Percentiles rank a stretch among this genome's conserved stretches.
Conservation (phyloP, 441 rosid genomes). For the Hura crepitans region DNA sequence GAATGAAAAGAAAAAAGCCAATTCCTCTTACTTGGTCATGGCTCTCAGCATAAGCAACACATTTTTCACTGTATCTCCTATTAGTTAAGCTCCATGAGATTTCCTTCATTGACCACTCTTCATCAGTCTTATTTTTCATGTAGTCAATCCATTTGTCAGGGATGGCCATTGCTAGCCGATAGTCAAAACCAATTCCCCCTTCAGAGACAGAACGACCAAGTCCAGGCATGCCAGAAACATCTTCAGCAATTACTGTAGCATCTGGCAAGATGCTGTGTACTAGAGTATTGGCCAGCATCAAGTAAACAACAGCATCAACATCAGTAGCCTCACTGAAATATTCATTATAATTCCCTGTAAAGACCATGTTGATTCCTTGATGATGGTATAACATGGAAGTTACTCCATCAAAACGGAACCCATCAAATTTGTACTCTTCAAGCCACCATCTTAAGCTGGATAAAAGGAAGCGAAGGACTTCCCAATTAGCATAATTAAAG, state of each 20-base stretch:
- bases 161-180: constrained; percentile 80
- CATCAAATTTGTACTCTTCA: constrained; percentile 76
- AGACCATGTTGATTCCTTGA: constrained; percentile 66
- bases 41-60: constrained; percentile 79
- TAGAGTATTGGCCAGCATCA: constrained; percentile 70
- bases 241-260: constrained; percentile 78
- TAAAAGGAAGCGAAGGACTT: constrained; percentile 77
- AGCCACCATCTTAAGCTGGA: constrained; percentile 88
- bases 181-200: constrained; percentile 68
- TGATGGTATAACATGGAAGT: constrained; percentile 87
- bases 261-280: constrained; percentile 61
- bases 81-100: constrained; percentile 57
- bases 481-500: constrained; percentile 84
- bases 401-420: constrained; percentile 78
- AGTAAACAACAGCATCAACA: constrained; percentile 75
- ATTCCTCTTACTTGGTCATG: constrained; percentile 67
- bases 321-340: constrained; percentile 75
- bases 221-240: constrained; percentile 90
- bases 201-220: constrained; percentile 59
- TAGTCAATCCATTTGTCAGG: constrained; percentile 88
- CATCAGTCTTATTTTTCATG: constrained; percentile 69
- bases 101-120: constrained; percentile 77
- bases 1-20: constrained; percentile 18
- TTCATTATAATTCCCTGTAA: constrained; percentile 61
- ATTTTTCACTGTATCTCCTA: constrained; percentile 75